These are phyloP conservation scores for Aureobasidium sp. DNA, from an alignment of 2,329 filamentous ascomycete genomes.

Conservation along the genomic window DNA sequence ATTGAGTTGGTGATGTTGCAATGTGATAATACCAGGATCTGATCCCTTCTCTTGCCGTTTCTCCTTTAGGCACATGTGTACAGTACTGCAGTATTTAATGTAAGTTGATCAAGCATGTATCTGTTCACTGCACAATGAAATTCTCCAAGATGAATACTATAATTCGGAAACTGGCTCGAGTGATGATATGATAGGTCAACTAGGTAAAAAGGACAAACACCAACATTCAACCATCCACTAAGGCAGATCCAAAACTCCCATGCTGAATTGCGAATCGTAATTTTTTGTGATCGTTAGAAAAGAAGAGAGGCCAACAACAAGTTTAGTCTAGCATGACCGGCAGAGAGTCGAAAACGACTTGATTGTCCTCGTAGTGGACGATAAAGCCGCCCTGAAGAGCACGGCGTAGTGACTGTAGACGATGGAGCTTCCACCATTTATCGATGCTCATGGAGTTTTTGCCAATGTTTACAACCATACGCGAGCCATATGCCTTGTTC, in stretches of 20 bases:
- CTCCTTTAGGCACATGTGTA: too few species aligned
- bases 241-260: background rate
- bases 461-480: constrained; percentile 56
- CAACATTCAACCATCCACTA: background rate
- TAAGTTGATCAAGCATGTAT: too few species aligned
- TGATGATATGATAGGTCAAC: background rate
- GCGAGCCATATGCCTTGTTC: constrained; percentile 53
- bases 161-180: background rate
- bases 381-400: constrained; percentile 56
- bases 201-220: background rate
- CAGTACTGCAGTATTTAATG: too few species aligned
- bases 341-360: constrained; percentile 53
- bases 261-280: background rate
- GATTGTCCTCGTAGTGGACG: constrained; percentile 56
- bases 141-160: background rate
- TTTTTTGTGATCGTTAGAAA: background rate
- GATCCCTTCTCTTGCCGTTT: too few species aligned
- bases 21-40: too few species aligned
- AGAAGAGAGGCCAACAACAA: background rate
- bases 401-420: constrained; percentile 54
- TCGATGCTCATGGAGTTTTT: constrained; percentile 58
- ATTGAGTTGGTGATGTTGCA: too few species aligned
- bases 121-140: too few species aligned
- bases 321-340: constrained; percentile 34
- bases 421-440: constrained; percentile 66